Evolutionary conservation across 208 protist species (phyloP), one percentile per base, ranked within the genome.

Genomic region (Leishmania major): DNA sequence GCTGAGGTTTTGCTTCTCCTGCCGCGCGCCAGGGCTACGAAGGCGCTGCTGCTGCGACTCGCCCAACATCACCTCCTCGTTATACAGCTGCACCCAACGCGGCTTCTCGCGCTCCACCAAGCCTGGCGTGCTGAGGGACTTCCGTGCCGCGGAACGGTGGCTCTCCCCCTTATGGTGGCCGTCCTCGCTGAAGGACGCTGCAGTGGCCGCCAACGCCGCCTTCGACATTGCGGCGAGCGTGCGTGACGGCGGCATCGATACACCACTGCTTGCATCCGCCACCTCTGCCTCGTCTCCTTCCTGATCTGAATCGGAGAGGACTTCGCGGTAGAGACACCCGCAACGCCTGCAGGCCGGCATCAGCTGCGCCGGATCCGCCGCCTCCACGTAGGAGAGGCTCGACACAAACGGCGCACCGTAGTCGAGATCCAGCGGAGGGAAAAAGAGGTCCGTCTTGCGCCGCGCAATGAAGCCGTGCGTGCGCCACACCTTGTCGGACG

Each of bases 371-470:
- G 94, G 94, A 67, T 94, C 89, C 25, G 94, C 94, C 22, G 94
- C 92, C 77, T 97, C 94, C 86, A 97, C 86, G 84, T 92, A 97
- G 4, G 83, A 81, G 22, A 91, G 81, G 19, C 77, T 87, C n/a
- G 94, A 96, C 43, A 89, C 87, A 45, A 90, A 84, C 31, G 93
- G 93, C 8, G 92, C 91, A 28, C 94, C 94, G 88, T 93, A 97
- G 88, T 97, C 94, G 37, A 97, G 80, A 79, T 96, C 89, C 40
- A 97, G 86, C 59, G 81, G 70, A 13, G 94, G 91, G 70, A 97
- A 97, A 51, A 91, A 81, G 35, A 97, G 78, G 74, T 96, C 85
- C 13, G 78, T 87, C 75, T 95, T 93, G 57, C 87, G 90, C 17
- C 91, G 87, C 11, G 88, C 88, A 57, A 96, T 82, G 72, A 93